Evolutionary conservation across 2,329 filamentous ascomycete genomes (phyloP), one percentile per base, ranked within the genome.

Genomic region (Thelonectria rubi): DNA sequence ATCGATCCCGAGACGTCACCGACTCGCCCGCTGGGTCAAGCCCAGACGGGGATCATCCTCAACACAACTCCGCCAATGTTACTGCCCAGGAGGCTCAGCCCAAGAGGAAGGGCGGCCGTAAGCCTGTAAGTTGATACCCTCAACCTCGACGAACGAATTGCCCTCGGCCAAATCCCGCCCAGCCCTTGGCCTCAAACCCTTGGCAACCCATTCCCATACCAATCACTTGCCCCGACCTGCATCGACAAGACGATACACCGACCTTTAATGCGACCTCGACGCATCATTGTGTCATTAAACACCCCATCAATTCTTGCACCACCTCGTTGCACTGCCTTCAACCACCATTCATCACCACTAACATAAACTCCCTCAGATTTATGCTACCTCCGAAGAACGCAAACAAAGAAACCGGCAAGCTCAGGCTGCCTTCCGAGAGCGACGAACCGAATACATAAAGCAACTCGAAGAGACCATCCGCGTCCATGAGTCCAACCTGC

Each of bases 381-480:
- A 99, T 84, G 95, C 95, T 56, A 99, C 95, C 37, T 98, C 95
- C 11, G 95, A 99, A 79, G 95, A 99, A 80, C 90, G 95, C 74
- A 98, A 99, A 82, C 95, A 98, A 80, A 88, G 95, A 68, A 99
- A 99, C 76, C 86, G 95, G 71, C 95, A 98, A 81, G 95, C 95
- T 49, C 95, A 99, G 80, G 95, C 95, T 57, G 95, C 95, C 60
- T 99, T 99, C 74, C 90, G 95, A 70, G 95, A 99, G 80, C 91
- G 95, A 68, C 90, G 95, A 61, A 98, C 94, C 57, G 95, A 99
- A 82, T 99, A 99, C 78, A 99, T 99, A 82, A 98, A 98, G 82
- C 95, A 99, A 78, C 86, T 99, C 24, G 95, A 99, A 80, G 93
- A 94, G 71, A 97, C 94, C 58, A 98, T 99, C 79, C 94, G 95